These are phyloP conservation scores for Phytophthora ramorum DNA, from an alignment of 352 stramenopile genomes.

Conservation along the genomic window DNA sequence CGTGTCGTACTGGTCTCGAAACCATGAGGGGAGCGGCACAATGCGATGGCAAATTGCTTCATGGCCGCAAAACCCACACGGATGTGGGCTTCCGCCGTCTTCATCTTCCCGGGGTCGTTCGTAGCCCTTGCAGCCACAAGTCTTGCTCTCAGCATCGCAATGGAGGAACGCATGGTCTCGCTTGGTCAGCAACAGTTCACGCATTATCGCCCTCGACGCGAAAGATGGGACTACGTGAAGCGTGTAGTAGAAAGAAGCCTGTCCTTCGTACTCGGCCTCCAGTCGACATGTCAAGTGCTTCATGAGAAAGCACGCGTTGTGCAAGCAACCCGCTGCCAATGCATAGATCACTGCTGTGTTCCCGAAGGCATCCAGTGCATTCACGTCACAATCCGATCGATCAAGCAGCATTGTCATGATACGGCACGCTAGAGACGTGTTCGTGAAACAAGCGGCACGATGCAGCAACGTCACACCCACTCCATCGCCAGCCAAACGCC, in stretches of 20 bases:
- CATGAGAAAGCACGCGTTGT: conserved; percentile 54
- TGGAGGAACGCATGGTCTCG: conserved; percentile 59
- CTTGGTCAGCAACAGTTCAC: conserved; percentile 36
- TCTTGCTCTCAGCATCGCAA: conserved; percentile 37
- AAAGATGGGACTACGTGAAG: conserved; percentile 65
- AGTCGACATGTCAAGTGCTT: conserved; percentile 31
- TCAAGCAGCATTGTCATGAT: conserved; percentile 40
- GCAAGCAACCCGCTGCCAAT: conserved; percentile 36
- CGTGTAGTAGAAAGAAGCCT: conserved; percentile 65
- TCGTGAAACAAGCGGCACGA: conserved; percentile 51
- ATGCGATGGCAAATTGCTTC: conserved; percentile 27
- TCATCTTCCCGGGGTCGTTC: conserved; percentile 28
- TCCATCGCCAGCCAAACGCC: conserved; percentile 59
- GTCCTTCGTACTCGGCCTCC: conserved; percentile 72
- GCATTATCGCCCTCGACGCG: conserved; percentile 47
- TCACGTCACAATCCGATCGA: conserved; percentile 43
- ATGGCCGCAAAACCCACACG: conserved; percentile 65
- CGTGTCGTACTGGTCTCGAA: conserved; percentile 74
- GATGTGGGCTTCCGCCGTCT: background rate
- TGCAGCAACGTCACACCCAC: conserved; percentile 58
- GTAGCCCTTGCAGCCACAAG: conserved; percentile 73
- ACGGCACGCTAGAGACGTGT: conserved; percentile 16
- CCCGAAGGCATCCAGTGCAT: conserved; percentile 61
- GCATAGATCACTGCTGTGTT: conserved; percentile 59
- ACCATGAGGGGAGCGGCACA: conserved; percentile 71